These are phyloP conservation scores for Elsinoe arachidis DNA, from an alignment of 2,329 filamentous ascomycete genomes.

Conservation along the genomic window DNA sequence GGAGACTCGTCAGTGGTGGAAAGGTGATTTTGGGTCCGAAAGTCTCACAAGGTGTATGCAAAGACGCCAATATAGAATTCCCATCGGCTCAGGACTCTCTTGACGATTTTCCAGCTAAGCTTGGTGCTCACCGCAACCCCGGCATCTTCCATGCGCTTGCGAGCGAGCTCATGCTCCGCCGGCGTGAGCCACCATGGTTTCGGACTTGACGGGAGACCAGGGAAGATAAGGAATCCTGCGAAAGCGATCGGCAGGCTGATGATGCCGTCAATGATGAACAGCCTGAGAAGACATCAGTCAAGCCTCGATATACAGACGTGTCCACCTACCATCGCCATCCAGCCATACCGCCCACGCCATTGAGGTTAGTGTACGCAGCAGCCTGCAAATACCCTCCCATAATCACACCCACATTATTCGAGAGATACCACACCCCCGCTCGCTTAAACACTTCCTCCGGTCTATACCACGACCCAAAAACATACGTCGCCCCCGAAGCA, in stretches of 20 bases:
- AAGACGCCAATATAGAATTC: slow-evolving; percentile 13
- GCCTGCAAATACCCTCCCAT: slow-evolving; percentile 56
- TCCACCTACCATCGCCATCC: slow-evolving; percentile 45
- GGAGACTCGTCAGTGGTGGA: neutral
- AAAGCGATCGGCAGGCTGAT: slow-evolving; percentile 50
- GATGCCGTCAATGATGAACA: slow-evolving; percentile 49
- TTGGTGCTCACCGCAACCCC: neutral
- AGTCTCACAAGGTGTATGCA: slow-evolving; percentile 12
- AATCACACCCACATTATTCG: slow-evolving; percentile 52
- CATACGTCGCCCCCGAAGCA: slow-evolving; percentile 2
- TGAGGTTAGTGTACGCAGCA: slow-evolving; percentile 37
- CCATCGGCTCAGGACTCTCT: neutral
- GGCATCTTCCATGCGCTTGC: slow-evolving; percentile 10
- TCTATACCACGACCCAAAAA: slow-evolving; percentile 52
- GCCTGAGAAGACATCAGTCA: slow-evolving; percentile 5
- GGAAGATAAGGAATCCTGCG: slow-evolving; percentile 47
- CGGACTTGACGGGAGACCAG: slow-evolving; percentile 37
- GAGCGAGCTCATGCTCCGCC: slow-evolving; percentile 11
- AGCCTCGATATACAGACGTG: too few relatives aligned
- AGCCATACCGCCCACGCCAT: slow-evolving; percentile 42
- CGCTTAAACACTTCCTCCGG: slow-evolving; percentile 54
- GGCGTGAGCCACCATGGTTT: slow-evolving; percentile 14
- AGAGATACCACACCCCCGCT: slow-evolving; percentile 52
- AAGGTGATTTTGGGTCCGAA: neutral
- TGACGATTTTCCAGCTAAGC: neutral